phyloP scores from a whole-genome alignment of 225 moss, liverwort and hornwort species.

The Sphagnum contortum region DNA sequence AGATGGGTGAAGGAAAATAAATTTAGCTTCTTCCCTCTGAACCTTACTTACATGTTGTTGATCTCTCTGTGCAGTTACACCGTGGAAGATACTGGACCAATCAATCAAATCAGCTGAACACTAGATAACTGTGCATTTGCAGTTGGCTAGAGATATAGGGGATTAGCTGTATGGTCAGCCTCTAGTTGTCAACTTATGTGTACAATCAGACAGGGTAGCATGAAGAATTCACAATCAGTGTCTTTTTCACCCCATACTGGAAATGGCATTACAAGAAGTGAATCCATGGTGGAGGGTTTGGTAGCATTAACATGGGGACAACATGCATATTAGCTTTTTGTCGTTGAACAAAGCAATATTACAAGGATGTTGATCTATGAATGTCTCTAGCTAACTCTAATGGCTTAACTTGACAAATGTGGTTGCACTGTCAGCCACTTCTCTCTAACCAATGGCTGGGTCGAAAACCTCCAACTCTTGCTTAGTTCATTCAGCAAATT shows the following conservation, averaged over 20 bases:
- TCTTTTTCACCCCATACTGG: slow-evolving; percentile 63
- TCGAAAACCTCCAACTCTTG: too few relatives aligned
- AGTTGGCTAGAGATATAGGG: slow-evolving; percentile 94
- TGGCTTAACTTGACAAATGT: too few relatives aligned
- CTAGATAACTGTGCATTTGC: slow-evolving; percentile 92
- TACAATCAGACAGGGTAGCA: slow-evolving; percentile 93
- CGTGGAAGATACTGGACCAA: slow-evolving; percentile 93
- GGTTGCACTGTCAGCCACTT: too few relatives aligned
- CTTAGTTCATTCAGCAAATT: too few relatives aligned
- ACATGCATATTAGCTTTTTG: slow-evolving; percentile 90
- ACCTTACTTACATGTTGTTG: too few relatives aligned
- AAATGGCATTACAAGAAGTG: slow-evolving; percentile 80
- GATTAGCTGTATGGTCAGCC: slow-evolving; percentile 93
- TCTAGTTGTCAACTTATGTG: slow-evolving; percentile 99
- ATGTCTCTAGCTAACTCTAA: too few relatives aligned
- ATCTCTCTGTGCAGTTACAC: slow-evolving; percentile 52
- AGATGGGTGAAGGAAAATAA: background rate
- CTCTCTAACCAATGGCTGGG: too few relatives aligned
- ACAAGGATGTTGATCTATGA: slow-evolving; percentile 7
- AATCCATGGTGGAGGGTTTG: slow-evolving; percentile 92
- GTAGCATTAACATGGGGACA: slow-evolving; percentile 88
- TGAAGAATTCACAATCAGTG: slow-evolving; percentile 84
- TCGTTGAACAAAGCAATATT: slow-evolving; percentile 76
- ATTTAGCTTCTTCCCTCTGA: background rate
- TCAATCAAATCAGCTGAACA: slow-evolving; percentile 83